Evolutionary conservation across 371 early-diverging fungal species (phyloP), one percentile per base, ranked within the genome.

Genomic region (Haplosporangium sp.): DNA sequence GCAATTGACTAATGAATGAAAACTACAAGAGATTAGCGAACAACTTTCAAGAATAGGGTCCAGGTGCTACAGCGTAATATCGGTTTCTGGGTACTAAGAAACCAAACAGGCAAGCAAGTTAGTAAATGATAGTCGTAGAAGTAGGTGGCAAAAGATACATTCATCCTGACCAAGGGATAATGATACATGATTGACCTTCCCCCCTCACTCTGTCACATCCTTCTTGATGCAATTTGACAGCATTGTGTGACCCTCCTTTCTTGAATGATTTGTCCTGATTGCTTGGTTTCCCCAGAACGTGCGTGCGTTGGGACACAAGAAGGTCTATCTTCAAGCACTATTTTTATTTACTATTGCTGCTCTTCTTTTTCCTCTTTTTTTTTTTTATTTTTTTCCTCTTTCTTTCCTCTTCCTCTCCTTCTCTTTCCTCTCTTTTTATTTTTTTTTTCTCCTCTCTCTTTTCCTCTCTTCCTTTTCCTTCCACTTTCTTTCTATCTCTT

Each of bases 251-350:
- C 50, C 61, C 34, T 44, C 11, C 57, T 35, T 53, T 68, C 13
- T 4, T 52, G 37, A 52, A 59, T 52, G 58, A 34, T 42, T 62
- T 35, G 63, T 39, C 63, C 62, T 61, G 56, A 48, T 63, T 63
- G 56, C 58, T 39, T 58, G 61, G 19, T 44, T 47, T 39, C 55
- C 47, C 58, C 47, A 50, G 70, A 70, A 70, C 70, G 70, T 69
- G 63, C 61, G 37, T 58, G 55, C 55, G 13, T 64, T 0, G 13
- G 20, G 8, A 35, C 37, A 50, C 50, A 50, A 11, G 17, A 35
- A 37, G 47, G 62, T 56, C 56, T 42, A 37, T 13, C 47, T 19
- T 45, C 17, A 2, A 4, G 15, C 53, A 20, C 35, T 35, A n/a
- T 9, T 11, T 34, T 47, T 45, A 34, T n/a, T 15, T 52, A 27